These are phyloP conservation scores for Colletotrichum sp. DNA, from an alignment of 2,329 filamentous ascomycete species.

Conservation along the genomic window DNA sequence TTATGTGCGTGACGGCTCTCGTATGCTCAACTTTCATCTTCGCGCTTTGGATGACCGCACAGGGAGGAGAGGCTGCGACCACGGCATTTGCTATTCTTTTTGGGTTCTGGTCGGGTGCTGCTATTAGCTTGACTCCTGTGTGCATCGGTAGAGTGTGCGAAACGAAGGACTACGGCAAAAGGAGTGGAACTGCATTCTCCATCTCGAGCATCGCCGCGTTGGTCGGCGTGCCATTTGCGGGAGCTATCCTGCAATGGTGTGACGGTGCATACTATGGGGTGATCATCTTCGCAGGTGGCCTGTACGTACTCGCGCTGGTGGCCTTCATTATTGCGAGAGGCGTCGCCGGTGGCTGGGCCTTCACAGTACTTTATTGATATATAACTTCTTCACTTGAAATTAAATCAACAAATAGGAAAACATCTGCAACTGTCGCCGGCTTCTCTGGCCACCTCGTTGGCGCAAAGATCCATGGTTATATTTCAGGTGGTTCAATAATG, in stretches of 20 bases:
- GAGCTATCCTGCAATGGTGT: constrained; percentile 51
- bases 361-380: not conserved
- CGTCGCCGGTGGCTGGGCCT: constrained; percentile 24
- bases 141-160: constrained; percentile 74
- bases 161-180: constrained; percentile 71
- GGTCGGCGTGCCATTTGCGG: constrained; percentile 64
- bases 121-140: constrained; percentile 74
- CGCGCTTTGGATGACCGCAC: constrained; percentile 65
- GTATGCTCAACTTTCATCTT: constrained; percentile 50
- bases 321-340: constrained; percentile 25
- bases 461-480: not conserved
- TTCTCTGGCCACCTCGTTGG: not conserved
- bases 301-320: constrained; percentile 50
- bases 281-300: constrained; percentile 56
- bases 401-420: not conserved
- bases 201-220: constrained; percentile 66
- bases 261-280: constrained; percentile 56
- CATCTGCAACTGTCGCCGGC: not conserved
- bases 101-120: constrained; percentile 73
- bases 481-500: not conserved
- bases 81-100: constrained; percentile 70
- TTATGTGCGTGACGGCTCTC: constrained; percentile 64
- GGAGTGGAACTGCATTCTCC: constrained; percentile 74
- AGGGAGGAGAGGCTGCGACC: constrained; percentile 50
- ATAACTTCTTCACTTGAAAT: not conserved